These are phyloP conservation scores for Anthracocystis setariae DNA, from an alignment of 1,284 basidiomycete species.

Conservation along the genomic window DNA sequence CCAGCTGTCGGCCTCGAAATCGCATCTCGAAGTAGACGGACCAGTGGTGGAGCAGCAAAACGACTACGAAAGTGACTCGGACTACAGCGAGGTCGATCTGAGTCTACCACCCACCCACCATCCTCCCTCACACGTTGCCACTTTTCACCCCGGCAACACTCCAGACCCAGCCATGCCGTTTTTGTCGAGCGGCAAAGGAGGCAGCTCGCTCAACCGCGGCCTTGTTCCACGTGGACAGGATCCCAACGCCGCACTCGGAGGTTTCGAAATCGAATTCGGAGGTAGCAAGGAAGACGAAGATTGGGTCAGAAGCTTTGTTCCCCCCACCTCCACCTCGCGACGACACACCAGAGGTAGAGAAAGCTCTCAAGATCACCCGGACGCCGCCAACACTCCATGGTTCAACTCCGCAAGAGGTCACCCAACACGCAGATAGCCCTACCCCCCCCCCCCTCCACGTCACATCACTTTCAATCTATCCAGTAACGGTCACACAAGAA, in stretches of 20 bases:
- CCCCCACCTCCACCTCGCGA: not conserved
- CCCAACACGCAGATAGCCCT: too few species aligned
- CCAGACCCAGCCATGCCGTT: slow-evolving; percentile 5
- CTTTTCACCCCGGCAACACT: not conserved
- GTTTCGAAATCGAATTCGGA: slow-evolving; percentile 45
- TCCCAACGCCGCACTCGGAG: slow-evolving; percentile 41
- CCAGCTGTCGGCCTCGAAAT: too few species aligned
- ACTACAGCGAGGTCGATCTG: slow-evolving; percentile 30
- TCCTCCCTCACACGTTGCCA: not conserved
- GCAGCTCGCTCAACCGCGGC: slow-evolving; percentile 24
- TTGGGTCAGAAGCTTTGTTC: slow-evolving; percentile 31
- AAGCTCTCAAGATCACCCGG: too few species aligned
- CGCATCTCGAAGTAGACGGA: not conserved
- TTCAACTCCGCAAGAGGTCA: too few species aligned
- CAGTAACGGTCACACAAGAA: too few species aligned
- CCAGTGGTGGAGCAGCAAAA: not conserved
- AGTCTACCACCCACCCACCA: slow-evolving; percentile 21
- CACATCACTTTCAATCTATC: too few species aligned
- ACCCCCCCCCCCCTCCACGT: too few species aligned
- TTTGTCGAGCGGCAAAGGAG: slow-evolving; percentile 26
- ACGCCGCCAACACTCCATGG: too few species aligned
- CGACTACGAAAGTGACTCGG: not conserved
- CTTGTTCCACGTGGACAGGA: slow-evolving; percentile 36
- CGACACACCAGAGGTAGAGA: not conserved
- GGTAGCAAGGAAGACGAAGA: slow-evolving; percentile 28